Evolutionary conservation across 106 monocot genomes (phyloP), one percentile per base, ranked within the genome.

Genomic region (Triglochin maritima): DNA sequence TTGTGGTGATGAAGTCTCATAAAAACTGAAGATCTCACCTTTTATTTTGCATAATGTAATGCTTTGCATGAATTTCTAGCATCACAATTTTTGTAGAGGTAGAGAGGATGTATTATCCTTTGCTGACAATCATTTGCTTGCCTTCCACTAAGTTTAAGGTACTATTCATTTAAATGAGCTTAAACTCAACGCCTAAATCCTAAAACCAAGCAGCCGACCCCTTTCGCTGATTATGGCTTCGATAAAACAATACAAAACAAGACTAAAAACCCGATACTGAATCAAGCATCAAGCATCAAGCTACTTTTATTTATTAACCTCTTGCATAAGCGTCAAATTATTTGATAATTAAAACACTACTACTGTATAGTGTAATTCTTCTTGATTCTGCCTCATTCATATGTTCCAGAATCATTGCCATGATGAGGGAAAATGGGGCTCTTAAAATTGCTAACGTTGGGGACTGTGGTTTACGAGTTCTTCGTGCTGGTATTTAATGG

Each of bases 391-490:
- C 50, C 42, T 14, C 44, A 6, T 53, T 5, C 7, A 66, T 43
- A 1, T 69, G 44, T 7, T 58, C 2, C 29, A 96, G 95, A 69
- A 87, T 96, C 11, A 65, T 88, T 76, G 90, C 87, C 46, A 83
- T 88, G 83, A 67, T 96, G 69, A 90, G 88, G 62, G 87, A 87
- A 48, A 81, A 74, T 74, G 87, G 87, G 69, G 80, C 59, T 56
- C 63, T 96, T 11, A 90, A 86, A 76, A 70, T 96, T 70, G 95
- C 90, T 51, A 90, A 78, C 75, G 73, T 96, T 77, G 90, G 95
- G 62, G 95, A 96, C 76, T 96, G 95, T 70, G 95, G 95, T 6
- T 70, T 96, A 46, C 79, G 87, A 61, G 57, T 96, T 64, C 59
- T 96, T 64, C 77, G 87, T 11, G 73, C 72, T 85, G 95, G 90